Evolutionary conservation across 768 basidiomycete species (phyloP).

Genomic region (Collybia sordida): DNA sequence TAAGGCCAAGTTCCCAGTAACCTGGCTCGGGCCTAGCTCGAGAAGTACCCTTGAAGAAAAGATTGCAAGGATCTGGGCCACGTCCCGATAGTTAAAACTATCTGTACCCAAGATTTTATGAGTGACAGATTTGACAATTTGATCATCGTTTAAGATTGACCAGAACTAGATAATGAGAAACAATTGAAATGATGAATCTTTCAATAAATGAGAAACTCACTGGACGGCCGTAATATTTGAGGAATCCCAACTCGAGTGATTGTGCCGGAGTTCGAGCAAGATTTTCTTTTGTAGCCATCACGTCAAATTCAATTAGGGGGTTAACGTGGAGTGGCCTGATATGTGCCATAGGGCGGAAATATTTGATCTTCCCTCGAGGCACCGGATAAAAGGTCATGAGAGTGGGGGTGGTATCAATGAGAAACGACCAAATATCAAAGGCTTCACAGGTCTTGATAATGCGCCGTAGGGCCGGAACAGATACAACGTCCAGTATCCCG

Average conservation of each 20-base stretch:
- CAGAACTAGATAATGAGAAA: not conserved
- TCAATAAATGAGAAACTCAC: not conserved
- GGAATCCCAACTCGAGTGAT: not conserved
- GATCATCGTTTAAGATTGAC: not conserved
- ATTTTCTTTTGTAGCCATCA: not conserved
- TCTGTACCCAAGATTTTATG: not conserved
- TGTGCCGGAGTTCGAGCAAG: not conserved
- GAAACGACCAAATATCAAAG: not conserved
- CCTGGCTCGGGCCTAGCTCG: not conserved
- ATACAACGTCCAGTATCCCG: too few relatives aligned
- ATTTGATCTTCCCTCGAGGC: not conserved
- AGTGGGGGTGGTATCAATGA: not conserved
- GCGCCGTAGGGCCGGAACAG: too few relatives aligned
- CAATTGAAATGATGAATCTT: not conserved
- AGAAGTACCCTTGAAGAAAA: not conserved
- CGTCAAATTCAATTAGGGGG: not conserved
- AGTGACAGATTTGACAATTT: not conserved
- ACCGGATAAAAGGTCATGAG: not conserved
- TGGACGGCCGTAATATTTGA: not conserved
- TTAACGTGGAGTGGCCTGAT: not conserved
- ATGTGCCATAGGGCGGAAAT: not conserved
- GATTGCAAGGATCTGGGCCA: not conserved
- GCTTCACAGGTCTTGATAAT: not conserved
- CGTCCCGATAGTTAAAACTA: not conserved
- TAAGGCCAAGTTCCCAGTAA: not conserved